phyloP scores from a whole-genome alignment of 192 early-diverging fungal genomes.

The Coemansia sp. region DNA sequence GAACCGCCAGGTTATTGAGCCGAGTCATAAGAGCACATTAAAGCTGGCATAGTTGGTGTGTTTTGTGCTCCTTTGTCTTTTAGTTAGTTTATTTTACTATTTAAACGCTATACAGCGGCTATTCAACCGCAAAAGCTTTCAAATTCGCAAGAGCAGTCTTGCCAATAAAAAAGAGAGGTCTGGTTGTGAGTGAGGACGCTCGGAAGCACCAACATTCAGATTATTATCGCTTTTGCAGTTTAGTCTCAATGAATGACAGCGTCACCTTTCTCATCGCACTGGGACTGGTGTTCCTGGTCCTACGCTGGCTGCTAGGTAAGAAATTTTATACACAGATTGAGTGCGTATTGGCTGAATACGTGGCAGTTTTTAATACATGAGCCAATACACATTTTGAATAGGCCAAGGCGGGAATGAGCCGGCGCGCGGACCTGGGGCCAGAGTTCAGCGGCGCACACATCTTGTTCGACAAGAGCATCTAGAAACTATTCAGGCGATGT shows the following conservation, averaged over 20 bases:
- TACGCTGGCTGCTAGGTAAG: conserved; percentile 49
- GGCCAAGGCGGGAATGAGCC: conserved; percentile 42
- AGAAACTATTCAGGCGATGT: conserved; percentile 75
- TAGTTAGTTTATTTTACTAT: too few relatives aligned
- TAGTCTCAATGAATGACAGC: conserved; percentile 41
- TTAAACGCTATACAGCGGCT: too few relatives aligned
- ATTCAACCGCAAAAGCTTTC: too few relatives aligned
- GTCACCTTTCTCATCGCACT: conserved; percentile 42
- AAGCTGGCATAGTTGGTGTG: too few relatives aligned
- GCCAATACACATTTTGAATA: conserved; percentile 3
- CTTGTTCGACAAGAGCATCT: conserved; percentile 54
- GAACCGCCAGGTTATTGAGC: too few relatives aligned
- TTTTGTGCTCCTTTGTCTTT: too few relatives aligned
- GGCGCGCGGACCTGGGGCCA: conserved; percentile 7
- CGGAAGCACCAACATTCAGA: too few relatives aligned
- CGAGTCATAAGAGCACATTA: too few relatives aligned
- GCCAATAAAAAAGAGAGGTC: too few relatives aligned
- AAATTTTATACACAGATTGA: too few relatives aligned
- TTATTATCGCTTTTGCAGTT: not conserved
- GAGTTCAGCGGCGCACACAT: conserved; percentile 27
- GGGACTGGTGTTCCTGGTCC: conserved; percentile 44
- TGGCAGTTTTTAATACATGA: not conserved
- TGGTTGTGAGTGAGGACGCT: too few relatives aligned
- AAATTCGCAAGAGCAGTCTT: too few relatives aligned
- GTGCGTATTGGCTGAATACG: not conserved